A percentile compares a stretch with the other conserved stretches of the same genome.
Evolutionary conservation across 345 rosid species (phyloP).

Genomic region (Eucalyptus erythrocorys): DNA sequence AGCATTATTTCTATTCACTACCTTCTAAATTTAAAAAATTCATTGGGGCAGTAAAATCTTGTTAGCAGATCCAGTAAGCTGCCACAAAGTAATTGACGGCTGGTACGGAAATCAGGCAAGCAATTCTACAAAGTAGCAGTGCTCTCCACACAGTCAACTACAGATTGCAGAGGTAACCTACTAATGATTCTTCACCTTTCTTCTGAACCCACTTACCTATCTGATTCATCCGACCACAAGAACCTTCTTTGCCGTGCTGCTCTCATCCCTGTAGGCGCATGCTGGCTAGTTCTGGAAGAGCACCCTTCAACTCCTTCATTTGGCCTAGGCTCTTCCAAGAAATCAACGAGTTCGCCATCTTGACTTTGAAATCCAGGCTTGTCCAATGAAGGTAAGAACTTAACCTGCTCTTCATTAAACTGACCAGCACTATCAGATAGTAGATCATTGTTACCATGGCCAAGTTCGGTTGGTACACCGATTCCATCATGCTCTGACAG

Average conservation of each 20-base stretch:
- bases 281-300: constrained; percentile 21
- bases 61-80: neutral
- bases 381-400: constrained; percentile 2
- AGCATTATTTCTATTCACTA: neutral
- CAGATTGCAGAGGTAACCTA: neutral
- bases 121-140: neutral
- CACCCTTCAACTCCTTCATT: constrained; percentile 33
- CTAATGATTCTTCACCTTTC: neutral
- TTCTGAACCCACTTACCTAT: constrained; percentile 38
- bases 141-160: neutral
- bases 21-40: neutral
- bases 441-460: neutral
- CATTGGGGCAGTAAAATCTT: neutral
- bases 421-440: constrained; percentile 4
- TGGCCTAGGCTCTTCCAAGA: constrained; percentile 15
- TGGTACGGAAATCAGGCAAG: neutral
- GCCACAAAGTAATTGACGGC: neutral
- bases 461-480: constrained; percentile 16
- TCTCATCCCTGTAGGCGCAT: constrained; percentile 30
- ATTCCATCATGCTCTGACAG: constrained; percentile 16
- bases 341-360: constrained; percentile 18
- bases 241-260: constrained; percentile 43
- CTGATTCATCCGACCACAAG: constrained; percentile 83
- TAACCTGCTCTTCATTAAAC: constrained; percentile 9
- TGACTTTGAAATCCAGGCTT: constrained; percentile 19